These are phyloP conservation scores for Pyrenula massariospora DNA, from an alignment of 495 filamentous ascomycete species.

Conservation along the genomic window DNA sequence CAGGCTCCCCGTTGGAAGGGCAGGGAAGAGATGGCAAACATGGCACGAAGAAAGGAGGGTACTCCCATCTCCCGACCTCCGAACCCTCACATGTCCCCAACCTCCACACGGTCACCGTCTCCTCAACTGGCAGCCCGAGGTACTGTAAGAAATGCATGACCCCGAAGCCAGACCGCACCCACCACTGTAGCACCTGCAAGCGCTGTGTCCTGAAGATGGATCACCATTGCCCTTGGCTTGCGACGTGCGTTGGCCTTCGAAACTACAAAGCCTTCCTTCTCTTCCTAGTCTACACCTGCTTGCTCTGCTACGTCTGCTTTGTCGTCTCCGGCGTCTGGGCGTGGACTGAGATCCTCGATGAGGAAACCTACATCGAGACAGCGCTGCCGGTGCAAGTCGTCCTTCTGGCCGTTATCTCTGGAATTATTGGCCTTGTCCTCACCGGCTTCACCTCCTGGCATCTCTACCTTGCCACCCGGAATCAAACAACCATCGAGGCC, in stretches of 20 bases:
- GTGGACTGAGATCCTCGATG: slow-evolving; percentile 63
- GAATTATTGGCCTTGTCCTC: slow-evolving; percentile 83
- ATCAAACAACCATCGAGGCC: slow-evolving; percentile 88
- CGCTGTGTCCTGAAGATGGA: slow-evolving; percentile 98
- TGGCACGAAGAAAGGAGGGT: slow-evolving; percentile 31
- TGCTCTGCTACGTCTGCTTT: slow-evolving; percentile 81
- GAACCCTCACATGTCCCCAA: slow-evolving; percentile 40
- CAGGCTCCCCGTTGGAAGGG: slow-evolving; percentile 54
- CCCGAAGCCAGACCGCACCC: slow-evolving; percentile 87
- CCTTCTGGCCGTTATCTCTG: slow-evolving; percentile 70
- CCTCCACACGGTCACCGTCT: slow-evolving; percentile 71
- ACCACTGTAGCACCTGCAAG: slow-evolving; percentile 89
- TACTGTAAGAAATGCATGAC: slow-evolving; percentile 97
- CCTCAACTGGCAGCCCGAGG: slow-evolving; percentile 69
- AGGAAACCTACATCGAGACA: slow-evolving; percentile 48
- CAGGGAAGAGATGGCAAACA: background rate
- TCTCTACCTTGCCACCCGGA: slow-evolving; percentile 62
- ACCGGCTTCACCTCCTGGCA: slow-evolving; percentile 91
- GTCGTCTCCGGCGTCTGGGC: slow-evolving; percentile 62
- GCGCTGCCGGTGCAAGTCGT: slow-evolving; percentile 86
- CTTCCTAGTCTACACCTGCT: slow-evolving; percentile 80
- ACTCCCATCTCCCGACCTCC: slow-evolving; percentile 51
- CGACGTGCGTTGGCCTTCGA: slow-evolving; percentile 82
- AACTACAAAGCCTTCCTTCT: slow-evolving; percentile 95
- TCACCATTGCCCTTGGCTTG: slow-evolving; percentile 97